Evolutionary conservation across 2,329 filamentous ascomycete species (phyloP).

Genomic region (Fusarium guadeloupense): DNA sequence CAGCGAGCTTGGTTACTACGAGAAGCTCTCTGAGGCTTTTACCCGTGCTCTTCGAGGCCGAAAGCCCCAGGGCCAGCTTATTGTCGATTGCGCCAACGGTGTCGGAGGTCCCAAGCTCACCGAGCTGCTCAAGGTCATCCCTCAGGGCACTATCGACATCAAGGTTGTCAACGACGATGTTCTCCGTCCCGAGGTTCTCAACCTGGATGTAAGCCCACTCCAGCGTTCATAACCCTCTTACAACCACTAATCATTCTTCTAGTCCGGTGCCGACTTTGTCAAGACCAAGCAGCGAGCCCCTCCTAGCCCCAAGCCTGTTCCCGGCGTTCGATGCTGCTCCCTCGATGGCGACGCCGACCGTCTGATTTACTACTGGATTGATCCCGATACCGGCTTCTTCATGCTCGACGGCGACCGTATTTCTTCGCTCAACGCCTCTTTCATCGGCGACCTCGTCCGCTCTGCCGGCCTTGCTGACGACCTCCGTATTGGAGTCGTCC

Average conservation of each 20-base stretch:
- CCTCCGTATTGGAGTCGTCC: slow-evolving; percentile 91
- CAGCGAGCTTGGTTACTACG: slow-evolving; percentile 92
- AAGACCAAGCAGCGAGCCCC: slow-evolving; percentile 96
- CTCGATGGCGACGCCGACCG: slow-evolving; percentile 96
- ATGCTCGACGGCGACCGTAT: slow-evolving; percentile 97
- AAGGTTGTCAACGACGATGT: slow-evolving; percentile 94
- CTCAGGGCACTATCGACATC: slow-evolving; percentile 78
- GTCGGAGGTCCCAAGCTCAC: slow-evolving; percentile 91
- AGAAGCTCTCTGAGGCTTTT: slow-evolving; percentile 89
- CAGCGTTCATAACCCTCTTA: background rate
- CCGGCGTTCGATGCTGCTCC: slow-evolving; percentile 84
- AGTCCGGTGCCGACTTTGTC: slow-evolving; percentile 96
- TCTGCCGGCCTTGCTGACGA: slow-evolving; percentile 81
- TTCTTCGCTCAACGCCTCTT: slow-evolving; percentile 90
- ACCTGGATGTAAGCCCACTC: slow-evolving; percentile 75
- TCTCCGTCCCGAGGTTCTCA: slow-evolving; percentile 86
- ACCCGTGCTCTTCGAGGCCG: slow-evolving; percentile 81
- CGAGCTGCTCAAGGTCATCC: slow-evolving; percentile 86
- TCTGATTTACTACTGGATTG: slow-evolving; percentile 92
- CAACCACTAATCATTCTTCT: slow-evolving; percentile 10
- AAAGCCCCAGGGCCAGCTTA: slow-evolving; percentile 77
- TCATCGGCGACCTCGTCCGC: slow-evolving; percentile 87
- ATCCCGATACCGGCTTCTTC: slow-evolving; percentile 83
- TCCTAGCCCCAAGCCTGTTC: slow-evolving; percentile 78
- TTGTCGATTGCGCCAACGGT: slow-evolving; percentile 95